Evolutionary conservation across 1,284 basidiomycete species (phyloP), one percentile per base, ranked within the genome.

Genomic region (Meripilus lineatus): DNA sequence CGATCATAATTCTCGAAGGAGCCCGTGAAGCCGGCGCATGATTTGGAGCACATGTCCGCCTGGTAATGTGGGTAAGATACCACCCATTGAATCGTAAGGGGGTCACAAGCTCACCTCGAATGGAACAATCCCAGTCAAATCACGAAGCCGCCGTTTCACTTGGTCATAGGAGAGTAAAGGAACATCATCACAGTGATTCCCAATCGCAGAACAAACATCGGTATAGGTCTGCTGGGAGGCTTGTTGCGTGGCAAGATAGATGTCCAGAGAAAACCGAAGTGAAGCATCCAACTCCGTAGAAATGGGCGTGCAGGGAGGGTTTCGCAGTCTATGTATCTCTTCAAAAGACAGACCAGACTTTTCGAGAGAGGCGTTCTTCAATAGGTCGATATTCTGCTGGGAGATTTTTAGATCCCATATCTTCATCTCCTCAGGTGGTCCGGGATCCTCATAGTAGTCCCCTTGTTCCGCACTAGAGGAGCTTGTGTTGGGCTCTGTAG

Each of bases 41-140:
- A 49, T 7, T 61, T 52, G 24, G 56, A 32, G 39, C 63, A 67
- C 62, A 66, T 66, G 42, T 67, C 57, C 20, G 47, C 28, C 1
- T 34, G 18, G n/a, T n/a, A n/a, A n/a, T n/a, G n/a, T n/a, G n/a
- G n/a, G n/a, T n/a, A n/a, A n/a, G n/a, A n/a, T n/a, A n/a, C n/a
- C n/a, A n/a, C n/a, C n/a, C n/a, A n/a, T n/a, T n/a, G n/a, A n/a
- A n/a, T n/a, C n/a, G n/a, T n/a, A n/a, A n/a, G n/a, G n/a, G n/a
- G n/a, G n/a, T n/a, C n/a, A n/a, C n/a, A n/a, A n/a, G n/a, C n/a
- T n/a, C n/a, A n/a, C n/a, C n/a, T n/a, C n/a, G 6, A 65, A 38
- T 1, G 56, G 37, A 6, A 35, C 6, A 10, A 66, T 46, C 4
- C 63, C 58, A 14, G 37, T 61, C 22, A 62, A 33, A 0, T 58